A percentile compares a stretch with the other conserved stretches of the same genome.
These are phyloP conservation scores for Aspergillus floridensis DNA, from an alignment of 2,329 filamentous ascomycete species.

Conservation along the genomic window DNA sequence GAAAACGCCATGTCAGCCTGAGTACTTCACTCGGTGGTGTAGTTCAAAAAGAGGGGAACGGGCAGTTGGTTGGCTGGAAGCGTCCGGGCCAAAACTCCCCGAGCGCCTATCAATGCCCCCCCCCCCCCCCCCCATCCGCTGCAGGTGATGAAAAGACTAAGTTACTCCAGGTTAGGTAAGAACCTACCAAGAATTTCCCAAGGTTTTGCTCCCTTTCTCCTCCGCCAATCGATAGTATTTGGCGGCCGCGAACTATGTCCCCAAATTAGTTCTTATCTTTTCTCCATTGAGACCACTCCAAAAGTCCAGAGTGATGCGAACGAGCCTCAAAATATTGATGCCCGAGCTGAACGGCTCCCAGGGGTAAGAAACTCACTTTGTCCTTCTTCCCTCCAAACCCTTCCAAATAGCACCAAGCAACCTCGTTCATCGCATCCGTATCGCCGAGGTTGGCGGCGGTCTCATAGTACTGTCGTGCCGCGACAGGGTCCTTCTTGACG, in stretches of 20 bases:
- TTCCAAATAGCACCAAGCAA: constrained; percentile 91
- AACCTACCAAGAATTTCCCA: constrained; percentile 93
- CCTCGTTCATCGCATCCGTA: constrained; percentile 96
- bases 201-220: constrained; percentile 78
- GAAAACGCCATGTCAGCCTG: constrained; percentile 21
- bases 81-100: constrained; percentile 14
- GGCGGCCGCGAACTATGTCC: constrained; percentile 57
- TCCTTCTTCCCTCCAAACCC: constrained; percentile 98
- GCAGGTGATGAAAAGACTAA: constrained; percentile 8
- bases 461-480: constrained; percentile 90
- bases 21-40: neutral
- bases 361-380: constrained; percentile 67
- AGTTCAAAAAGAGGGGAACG: constrained; percentile 2
- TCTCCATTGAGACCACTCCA: neutral
- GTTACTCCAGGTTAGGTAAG: too few species aligned
- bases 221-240: constrained; percentile 92
- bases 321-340: constrained; percentile 31
- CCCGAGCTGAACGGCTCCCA: constrained; percentile 16
- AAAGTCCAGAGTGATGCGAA: constrained; percentile 16
- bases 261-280: constrained; percentile 15
- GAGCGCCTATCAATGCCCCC: constrained; percentile 22
- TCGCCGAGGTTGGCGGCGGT: constrained; percentile 95
- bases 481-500: constrained; percentile 77
- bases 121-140: neutral
- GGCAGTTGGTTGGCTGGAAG: constrained; percentile 20